phyloP scores from a whole-genome alignment of 176 grass and related monocot genomes.

The Panicum miliaceum region DNA sequence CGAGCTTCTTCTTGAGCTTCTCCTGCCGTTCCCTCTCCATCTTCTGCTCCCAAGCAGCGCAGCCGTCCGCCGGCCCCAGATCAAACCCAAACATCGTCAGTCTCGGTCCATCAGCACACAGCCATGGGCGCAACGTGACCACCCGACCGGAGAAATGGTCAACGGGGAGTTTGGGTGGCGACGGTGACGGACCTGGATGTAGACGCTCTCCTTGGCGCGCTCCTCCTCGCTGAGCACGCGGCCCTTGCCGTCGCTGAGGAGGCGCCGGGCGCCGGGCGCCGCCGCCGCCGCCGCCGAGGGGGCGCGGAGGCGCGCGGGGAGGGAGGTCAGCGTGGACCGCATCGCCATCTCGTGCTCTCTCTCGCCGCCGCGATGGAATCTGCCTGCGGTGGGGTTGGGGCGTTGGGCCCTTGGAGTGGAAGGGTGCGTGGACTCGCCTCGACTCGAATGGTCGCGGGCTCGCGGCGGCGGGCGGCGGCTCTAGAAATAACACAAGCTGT shows the following conservation, averaged over 20 bases:
- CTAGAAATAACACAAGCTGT: not conserved
- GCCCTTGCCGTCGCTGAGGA: conserved; percentile 73
- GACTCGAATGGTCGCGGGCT: not conserved
- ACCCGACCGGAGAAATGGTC: not conserved
- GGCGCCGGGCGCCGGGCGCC: conserved; percentile 22
- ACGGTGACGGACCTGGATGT: conserved; percentile 59
- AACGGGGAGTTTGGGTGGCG: not conserved
- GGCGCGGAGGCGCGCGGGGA: conserved; percentile 50
- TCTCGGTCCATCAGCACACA: no score
- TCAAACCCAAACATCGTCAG: not conserved
- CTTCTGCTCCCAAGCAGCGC: conserved; percentile 49
- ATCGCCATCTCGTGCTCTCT: conserved; percentile 56
- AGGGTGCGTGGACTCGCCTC: not conserved
- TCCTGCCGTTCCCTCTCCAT: conserved; percentile 86
- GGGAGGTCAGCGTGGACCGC: conserved; percentile 60
- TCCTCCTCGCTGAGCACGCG: conserved; percentile 77
- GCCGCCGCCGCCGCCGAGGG: not conserved
- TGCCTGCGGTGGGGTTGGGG: not conserved
- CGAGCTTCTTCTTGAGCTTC: conserved; percentile 65
- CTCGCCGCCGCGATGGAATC: not conserved
- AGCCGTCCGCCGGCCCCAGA: not conserved
- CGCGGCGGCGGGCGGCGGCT: not conserved
- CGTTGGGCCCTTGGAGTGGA: not conserved
- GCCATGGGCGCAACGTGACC: not conserved
- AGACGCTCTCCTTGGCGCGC: conserved; percentile 77